Percentiles rank a stretch among this genome's conserved stretches.
These are phyloP conservation scores for Russula sp. DNA, from an alignment of 768 basidiomycete species.

Conservation along the genomic window DNA sequence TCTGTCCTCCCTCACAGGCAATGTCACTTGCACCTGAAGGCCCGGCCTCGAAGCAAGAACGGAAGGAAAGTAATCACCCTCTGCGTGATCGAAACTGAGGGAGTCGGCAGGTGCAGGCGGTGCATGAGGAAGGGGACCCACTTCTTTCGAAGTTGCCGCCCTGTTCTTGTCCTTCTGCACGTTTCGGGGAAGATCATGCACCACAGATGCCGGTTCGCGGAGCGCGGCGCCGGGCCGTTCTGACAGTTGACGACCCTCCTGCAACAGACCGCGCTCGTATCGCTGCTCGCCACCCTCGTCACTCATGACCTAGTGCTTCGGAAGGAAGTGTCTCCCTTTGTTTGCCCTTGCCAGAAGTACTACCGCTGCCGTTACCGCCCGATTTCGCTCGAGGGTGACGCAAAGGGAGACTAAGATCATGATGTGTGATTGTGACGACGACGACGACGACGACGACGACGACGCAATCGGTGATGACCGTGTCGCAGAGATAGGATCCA, in stretches of 20 bases:
- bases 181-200: not conserved
- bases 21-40: not conserved
- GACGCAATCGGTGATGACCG: not conserved
- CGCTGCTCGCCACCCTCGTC: not conserved
- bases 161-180: not conserved
- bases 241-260: not conserved
- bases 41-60: constrained; percentile 10
- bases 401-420: not conserved
- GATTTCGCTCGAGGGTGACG: not conserved
- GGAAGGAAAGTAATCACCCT: constrained; percentile 8
- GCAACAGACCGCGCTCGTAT: not conserved
- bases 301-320: not conserved
- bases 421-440: not conserved
- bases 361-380: not conserved
- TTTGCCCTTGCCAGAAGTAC: not conserved
- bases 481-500: not conserved
- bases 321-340: not conserved
- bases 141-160: not conserved
- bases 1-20: constrained; percentile 1
- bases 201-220: not conserved
- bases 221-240: not conserved
- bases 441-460: too few relatives aligned
- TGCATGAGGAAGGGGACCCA: not conserved
- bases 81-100: constrained; percentile 1
- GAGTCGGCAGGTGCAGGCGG: not conserved